phyloP scores from a whole-genome alignment of 2,329 filamentous ascomycete species.

The Zymoseptoria brevis region DNA sequence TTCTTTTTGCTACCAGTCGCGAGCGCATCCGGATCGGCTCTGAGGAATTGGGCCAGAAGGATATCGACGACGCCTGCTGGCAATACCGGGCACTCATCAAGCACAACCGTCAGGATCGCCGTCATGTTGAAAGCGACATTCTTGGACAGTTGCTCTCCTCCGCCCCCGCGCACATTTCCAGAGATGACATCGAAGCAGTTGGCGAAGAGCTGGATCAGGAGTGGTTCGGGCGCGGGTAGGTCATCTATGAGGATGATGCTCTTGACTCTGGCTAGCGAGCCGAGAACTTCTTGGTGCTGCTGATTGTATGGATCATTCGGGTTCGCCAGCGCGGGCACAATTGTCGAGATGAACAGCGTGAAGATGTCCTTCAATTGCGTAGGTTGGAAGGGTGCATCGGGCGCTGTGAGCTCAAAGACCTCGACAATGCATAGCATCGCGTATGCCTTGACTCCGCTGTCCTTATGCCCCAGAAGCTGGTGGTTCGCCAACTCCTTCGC shows the following conservation, averaged over 20 bases:
- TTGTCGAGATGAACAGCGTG: slow-evolving; percentile 72
- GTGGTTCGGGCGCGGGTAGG: slow-evolving; percentile 68
- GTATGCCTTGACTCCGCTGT: slow-evolving; percentile 85
- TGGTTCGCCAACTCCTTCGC: slow-evolving; percentile 76
- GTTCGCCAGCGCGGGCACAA: slow-evolving; percentile 77
- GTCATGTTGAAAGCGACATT: slow-evolving; percentile 92
- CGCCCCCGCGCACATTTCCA: slow-evolving; percentile 62
- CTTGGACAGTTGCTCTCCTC: slow-evolving; percentile 77
- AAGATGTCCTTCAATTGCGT: slow-evolving; percentile 96
- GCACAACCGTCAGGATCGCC: slow-evolving; percentile 70
- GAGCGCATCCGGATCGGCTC: slow-evolving; percentile 62
- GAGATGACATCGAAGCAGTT: slow-evolving; percentile 89
- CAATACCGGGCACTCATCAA: slow-evolving; percentile 75
- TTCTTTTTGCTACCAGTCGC: slow-evolving; percentile 34
- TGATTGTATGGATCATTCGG: slow-evolving; percentile 84
- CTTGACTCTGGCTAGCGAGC: slow-evolving; percentile 84
- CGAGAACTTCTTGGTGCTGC: slow-evolving; percentile 85
- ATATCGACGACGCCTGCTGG: slow-evolving; percentile 80
- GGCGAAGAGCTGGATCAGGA: slow-evolving; percentile 75
- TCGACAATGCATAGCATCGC: slow-evolving; percentile 85
- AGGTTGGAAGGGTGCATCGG: slow-evolving; percentile 85
- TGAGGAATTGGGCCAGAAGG: slow-evolving; percentile 90
- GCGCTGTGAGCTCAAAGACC: slow-evolving; percentile 84
- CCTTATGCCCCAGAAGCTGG: slow-evolving; percentile 82
- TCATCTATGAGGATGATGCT: slow-evolving; percentile 89